Conservation (phyloP, 208 protist species). For the Acanthamoeba rhysodes region DNA sequence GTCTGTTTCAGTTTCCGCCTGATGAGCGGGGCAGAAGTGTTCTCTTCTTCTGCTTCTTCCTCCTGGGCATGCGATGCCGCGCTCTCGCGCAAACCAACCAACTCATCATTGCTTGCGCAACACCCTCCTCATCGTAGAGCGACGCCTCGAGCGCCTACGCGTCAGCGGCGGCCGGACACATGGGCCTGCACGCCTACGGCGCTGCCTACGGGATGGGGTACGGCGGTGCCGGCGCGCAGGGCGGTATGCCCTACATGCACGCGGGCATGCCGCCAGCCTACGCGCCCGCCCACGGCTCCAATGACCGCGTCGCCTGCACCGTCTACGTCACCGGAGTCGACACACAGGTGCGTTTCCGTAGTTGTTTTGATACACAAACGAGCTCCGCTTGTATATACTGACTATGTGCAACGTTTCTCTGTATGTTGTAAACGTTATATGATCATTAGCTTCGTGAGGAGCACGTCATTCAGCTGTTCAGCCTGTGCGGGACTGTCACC, state of each 20-base stretch:
- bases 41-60: no score
- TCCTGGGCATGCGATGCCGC: no score
- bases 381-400: no score
- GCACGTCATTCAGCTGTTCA: constrained; percentile 67
- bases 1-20: background rate
- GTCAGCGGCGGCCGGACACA: background rate
- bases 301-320: constrained; percentile 34
- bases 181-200: background rate
- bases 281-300: background rate
- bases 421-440: background rate
- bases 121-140: no score
- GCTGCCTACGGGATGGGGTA: background rate
- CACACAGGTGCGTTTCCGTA: background rate
- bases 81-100: no score
- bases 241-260: no score
- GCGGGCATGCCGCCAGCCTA: background rate
- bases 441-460: constrained; percentile 56
- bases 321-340: constrained; percentile 60
- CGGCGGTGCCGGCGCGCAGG: background rate
- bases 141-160: background rate
- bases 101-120: no score
- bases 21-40: no score
- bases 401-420: background rate
- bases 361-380: no score
- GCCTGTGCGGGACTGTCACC: constrained; percentile 43